Conservation (phyloP, 78 protist species). For the Mantamonas sphyraenae region DNA sequence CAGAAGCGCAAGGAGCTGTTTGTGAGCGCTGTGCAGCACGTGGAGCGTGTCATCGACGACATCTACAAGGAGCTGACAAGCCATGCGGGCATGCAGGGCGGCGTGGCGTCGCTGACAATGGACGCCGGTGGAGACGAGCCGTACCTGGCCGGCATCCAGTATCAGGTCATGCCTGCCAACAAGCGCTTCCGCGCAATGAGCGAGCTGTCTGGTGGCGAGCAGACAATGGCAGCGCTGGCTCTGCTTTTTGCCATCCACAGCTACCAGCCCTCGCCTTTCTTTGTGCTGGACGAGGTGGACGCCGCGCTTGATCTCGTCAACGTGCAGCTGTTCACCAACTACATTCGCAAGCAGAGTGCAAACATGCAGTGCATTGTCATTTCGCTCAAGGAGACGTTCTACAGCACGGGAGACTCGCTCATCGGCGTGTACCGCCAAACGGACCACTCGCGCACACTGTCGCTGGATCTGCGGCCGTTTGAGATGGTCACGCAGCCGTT, state of each 20-base stretch:
- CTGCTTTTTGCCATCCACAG: constrained; percentile 91
- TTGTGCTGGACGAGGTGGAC: constrained; percentile 98
- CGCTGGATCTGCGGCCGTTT: too few relatives aligned
- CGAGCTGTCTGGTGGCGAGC: constrained; percentile 97
- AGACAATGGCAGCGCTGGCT: constrained; percentile 98
- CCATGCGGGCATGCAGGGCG: too few relatives aligned
- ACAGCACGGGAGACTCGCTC: constrained; percentile 47
- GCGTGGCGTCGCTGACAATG: constrained; percentile 64
- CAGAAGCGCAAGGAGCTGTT: constrained; percentile 25
- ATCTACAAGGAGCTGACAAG: constrained; percentile 75
- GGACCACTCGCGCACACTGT: too few relatives aligned
- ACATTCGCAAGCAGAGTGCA: constrained; percentile 26
- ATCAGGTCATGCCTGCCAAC: constrained; percentile 88
- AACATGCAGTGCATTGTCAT: constrained; percentile 78
- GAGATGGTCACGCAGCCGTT: too few relatives aligned
- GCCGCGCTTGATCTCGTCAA: constrained; percentile 96
- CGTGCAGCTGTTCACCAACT: constrained; percentile 72
- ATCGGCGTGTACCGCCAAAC: constrained; percentile 76
- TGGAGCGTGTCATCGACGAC: constrained; percentile 32
- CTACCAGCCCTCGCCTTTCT: constrained; percentile 91
- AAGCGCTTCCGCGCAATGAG: constrained; percentile 92
- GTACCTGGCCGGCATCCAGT: constrained; percentile 80
- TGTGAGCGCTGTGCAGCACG: constrained; percentile 38
- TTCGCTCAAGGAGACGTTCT: constrained; percentile 80
- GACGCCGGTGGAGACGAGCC: constrained; percentile 71